Evolutionary conservation across 768 basidiomycete genomes (phyloP).

Genomic region (Fomitopsis pulvina): DNA sequence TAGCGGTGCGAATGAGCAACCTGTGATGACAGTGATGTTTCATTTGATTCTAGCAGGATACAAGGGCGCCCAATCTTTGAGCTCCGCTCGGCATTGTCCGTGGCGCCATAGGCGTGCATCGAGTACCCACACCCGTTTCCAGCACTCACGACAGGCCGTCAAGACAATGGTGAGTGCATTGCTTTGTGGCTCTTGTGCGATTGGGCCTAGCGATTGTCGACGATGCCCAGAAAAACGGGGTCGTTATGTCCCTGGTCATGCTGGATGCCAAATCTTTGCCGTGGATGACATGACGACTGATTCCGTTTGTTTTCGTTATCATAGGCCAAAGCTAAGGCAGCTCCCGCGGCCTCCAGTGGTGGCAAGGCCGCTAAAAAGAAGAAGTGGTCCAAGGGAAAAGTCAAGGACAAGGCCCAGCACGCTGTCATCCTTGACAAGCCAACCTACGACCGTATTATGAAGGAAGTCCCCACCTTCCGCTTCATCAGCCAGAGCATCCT

Average conservation of each 20-base stretch:
- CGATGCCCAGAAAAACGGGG: constrained; percentile 1
- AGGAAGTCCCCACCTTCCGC: constrained; percentile 98
- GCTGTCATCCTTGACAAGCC: constrained; percentile 91
- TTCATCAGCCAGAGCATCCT: constrained; percentile 98
- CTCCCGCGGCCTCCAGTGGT: constrained; percentile 57
- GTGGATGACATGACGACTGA: constrained; percentile 19
- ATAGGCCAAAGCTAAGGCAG: constrained; percentile 64
- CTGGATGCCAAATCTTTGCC: constrained; percentile 19
- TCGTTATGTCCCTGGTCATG: constrained; percentile 6
- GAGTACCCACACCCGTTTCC: constrained; percentile 4
- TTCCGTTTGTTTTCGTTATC: too few species aligned
- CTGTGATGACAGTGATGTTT: too few species aligned
- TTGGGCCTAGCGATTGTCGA: not conserved
- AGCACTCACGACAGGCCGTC: constrained; percentile 23
- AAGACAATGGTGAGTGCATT: constrained; percentile 26
- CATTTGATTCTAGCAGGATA: too few species aligned
- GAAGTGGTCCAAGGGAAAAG: constrained; percentile 99
- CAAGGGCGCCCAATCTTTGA: too few species aligned
- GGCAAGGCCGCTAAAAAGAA: constrained; percentile 97
- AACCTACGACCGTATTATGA: constrained; percentile 89
- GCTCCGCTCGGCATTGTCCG: constrained; percentile 7
- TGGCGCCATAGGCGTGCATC: not conserved
- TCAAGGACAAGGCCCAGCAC: constrained; percentile 99
- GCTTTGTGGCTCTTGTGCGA: not conserved
- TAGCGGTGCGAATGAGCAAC: too few species aligned